These are phyloP conservation scores for Aspergillus sclerotialis DNA, from an alignment of 2,329 filamentous ascomycete genomes.

Conservation along the genomic window DNA sequence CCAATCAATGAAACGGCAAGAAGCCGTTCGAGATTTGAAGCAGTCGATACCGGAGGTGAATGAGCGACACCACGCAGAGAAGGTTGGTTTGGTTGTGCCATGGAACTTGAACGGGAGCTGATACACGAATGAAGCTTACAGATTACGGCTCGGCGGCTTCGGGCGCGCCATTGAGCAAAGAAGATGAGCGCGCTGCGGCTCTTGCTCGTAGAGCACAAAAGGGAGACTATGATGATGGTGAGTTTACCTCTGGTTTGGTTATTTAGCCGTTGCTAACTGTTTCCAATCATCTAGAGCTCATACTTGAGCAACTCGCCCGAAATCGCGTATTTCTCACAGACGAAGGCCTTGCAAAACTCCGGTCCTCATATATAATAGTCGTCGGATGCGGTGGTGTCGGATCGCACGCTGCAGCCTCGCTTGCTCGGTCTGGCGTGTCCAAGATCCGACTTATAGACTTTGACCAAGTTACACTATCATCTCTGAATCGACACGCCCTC, in stretches of 20 bases:
- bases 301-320: slow-evolving; percentile 87
- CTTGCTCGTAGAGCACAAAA: slow-evolving; percentile 54
- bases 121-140: slow-evolving; percentile 41
- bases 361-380: slow-evolving; percentile 75
- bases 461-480: slow-evolving; percentile 92
- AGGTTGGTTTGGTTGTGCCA: slow-evolving; percentile 29
- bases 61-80: slow-evolving; percentile 44
- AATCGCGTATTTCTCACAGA: slow-evolving; percentile 87
- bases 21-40: slow-evolving; percentile 52
- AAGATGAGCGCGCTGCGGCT: slow-evolving; percentile 53
- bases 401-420: slow-evolving; percentile 78
- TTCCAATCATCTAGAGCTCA: slow-evolving; percentile 56
- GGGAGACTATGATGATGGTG: slow-evolving; percentile 59
- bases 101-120: slow-evolving; percentile 17
- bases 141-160: slow-evolving; percentile 40
- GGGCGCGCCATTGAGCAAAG: slow-evolving; percentile 31
- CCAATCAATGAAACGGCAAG: slow-evolving; percentile 49
- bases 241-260: background rate
- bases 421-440: slow-evolving; percentile 84
- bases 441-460: slow-evolving; percentile 88
- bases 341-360: slow-evolving; percentile 70
- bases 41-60: slow-evolving; percentile 53
- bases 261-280: slow-evolving; percentile 3
- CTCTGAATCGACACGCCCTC: slow-evolving; percentile 90
- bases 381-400: slow-evolving; percentile 94